Conservation (phyloP, 2,329 filamentous ascomycete genomes). For the Atkinsonella texensis region DNA sequence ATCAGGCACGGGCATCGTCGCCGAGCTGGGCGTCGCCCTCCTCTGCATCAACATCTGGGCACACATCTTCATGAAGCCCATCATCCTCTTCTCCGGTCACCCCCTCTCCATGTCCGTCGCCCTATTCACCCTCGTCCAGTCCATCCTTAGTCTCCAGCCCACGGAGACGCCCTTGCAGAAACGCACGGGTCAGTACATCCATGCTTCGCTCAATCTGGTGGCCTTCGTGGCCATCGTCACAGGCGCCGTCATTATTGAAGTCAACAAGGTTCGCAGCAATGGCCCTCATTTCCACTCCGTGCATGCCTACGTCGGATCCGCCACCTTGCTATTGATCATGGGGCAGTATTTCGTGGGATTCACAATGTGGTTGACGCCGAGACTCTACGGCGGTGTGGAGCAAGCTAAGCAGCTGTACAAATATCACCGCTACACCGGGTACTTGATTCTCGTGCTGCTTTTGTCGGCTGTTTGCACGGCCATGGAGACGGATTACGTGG, state of each 20-base stretch:
- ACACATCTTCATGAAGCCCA: slow-evolving; percentile 53
- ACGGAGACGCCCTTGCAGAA: slow-evolving; percentile 66
- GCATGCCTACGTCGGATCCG: slow-evolving; percentile 74
- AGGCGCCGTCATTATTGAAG: slow-evolving; percentile 61
- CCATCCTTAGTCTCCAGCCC: slow-evolving; percentile 76
- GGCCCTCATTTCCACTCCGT: slow-evolving; percentile 65
- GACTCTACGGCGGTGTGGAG: slow-evolving; percentile 64
- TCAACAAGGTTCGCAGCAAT: slow-evolving; percentile 65
- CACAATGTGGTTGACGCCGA: slow-evolving; percentile 67
- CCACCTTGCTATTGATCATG: slow-evolving; percentile 57
- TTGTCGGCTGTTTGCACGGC: slow-evolving; percentile 65
- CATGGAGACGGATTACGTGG: slow-evolving; percentile 64
- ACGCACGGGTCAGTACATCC: slow-evolving; percentile 42
- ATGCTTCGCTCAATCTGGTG: slow-evolving; percentile 58
- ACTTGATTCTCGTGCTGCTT: slow-evolving; percentile 57
- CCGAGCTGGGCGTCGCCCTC: slow-evolving; percentile 67
- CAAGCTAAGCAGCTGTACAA: slow-evolving; percentile 79
- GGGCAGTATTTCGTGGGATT: slow-evolving; percentile 70
- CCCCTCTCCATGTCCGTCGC: slow-evolving; percentile 60
- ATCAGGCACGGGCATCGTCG: slow-evolving; percentile 66
- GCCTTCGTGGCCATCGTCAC: slow-evolving; percentile 49
- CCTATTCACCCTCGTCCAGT: slow-evolving; percentile 65
- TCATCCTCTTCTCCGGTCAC: slow-evolving; percentile 81
- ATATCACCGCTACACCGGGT: slow-evolving; percentile 73
- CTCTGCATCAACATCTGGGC: slow-evolving; percentile 69